A percentile compares a stretch with the other conserved stretches of the same genome.
phyloP scores from a whole-genome alignment of 768 basidiomycete species.

The Rubroboletus pulcherrimus region DNA sequence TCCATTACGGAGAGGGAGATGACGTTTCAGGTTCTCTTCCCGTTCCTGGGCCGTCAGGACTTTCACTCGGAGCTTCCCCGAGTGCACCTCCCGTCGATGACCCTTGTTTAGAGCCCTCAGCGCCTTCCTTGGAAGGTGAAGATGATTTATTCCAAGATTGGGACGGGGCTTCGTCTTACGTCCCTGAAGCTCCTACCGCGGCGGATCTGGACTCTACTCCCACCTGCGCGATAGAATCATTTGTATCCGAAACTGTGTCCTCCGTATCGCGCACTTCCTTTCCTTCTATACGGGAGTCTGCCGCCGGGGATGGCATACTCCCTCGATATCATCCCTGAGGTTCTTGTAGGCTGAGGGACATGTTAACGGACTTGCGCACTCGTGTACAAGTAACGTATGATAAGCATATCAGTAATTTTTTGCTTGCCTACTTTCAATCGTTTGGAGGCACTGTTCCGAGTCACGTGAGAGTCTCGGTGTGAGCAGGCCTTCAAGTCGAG shows the following conservation, averaged over 20 bases:
- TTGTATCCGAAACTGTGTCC: not conserved
- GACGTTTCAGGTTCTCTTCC: conserved; percentile 33
- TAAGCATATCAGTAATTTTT: conserved; percentile 24
- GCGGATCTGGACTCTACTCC: conserved; percentile 3
- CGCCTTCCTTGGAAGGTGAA: conserved; percentile 34
- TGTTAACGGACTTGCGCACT: conserved; percentile 6
- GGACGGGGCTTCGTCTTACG: conserved; percentile 11
- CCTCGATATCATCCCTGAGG: conserved; percentile 29
- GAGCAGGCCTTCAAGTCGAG: not conserved
- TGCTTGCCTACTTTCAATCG: too few species aligned
- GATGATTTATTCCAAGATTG: conserved; percentile 23
- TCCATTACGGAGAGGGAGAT: conserved; percentile 32
- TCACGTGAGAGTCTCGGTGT: conserved; percentile 7
- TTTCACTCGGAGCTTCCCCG: conserved; percentile 40
- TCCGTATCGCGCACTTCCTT: conserved; percentile 1
- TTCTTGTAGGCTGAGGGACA: conserved; percentile 3
- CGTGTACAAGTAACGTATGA: conserved; percentile 23
- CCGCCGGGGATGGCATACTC: conserved; percentile 17
- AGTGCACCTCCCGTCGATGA: conserved; percentile 33
- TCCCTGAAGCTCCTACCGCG: not conserved
- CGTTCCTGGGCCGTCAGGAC: conserved; percentile 40
- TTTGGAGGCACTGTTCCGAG: not conserved
- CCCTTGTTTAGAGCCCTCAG: conserved; percentile 42
- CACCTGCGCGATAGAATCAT: not conserved
- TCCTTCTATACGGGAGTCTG: conserved; percentile 1